These are phyloP conservation scores for Serendipita vermifera DNA, from an alignment of 768 basidiomycete species.

Conservation along the genomic window DNA sequence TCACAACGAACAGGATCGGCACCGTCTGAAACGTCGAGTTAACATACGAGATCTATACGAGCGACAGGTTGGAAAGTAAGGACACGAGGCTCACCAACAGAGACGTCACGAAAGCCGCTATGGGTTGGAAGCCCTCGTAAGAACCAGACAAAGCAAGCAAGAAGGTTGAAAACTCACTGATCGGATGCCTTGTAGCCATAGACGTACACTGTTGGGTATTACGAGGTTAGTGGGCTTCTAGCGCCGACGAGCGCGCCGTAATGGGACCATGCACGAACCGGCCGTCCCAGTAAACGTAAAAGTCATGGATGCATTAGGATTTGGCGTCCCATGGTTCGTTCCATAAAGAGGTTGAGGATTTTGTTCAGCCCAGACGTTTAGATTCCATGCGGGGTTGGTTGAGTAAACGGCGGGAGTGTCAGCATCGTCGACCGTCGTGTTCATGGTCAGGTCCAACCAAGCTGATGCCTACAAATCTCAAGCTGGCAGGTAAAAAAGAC, in stretches of 20 bases:
- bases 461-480: no score
- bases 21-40: not conserved
- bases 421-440: not conserved
- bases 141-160: not conserved
- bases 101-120: not conserved
- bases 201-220: not conserved
- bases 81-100: not conserved
- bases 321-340: conserved; percentile 1
- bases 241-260: no score
- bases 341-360: conserved; percentile 1
- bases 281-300: not conserved
- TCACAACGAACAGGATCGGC: not conserved
- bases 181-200: not conserved
- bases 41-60: not conserved
- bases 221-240: not conserved
- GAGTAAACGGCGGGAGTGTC: not conserved
- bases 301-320: not conserved
- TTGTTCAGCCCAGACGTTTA: conserved; percentile 1
- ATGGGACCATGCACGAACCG: not conserved
- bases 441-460: conserved; percentile 4
- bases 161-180: not conserved
- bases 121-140: not conserved
- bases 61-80: not conserved
- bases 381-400: not conserved
- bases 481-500: no score